Evolutionary conservation across 768 basidiomycete species (phyloP), one percentile per base, ranked within the genome.

Genomic region (Coprinopsis cinerea): DNA sequence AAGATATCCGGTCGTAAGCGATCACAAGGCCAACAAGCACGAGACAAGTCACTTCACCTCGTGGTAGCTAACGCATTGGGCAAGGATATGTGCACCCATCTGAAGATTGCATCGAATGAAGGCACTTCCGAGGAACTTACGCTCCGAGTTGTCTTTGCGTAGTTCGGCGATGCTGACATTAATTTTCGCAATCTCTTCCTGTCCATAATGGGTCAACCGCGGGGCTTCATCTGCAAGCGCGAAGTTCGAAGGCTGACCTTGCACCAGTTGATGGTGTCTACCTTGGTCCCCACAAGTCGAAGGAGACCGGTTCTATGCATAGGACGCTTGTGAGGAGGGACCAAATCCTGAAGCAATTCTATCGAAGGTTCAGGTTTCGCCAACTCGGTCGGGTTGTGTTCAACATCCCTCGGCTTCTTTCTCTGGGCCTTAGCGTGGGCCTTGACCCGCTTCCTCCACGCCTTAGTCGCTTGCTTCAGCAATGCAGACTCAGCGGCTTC

Each of bases 71-170:
- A 82, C 60, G 52, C 75, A 77, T 62, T 87, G 84, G 0, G 75
- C 73, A 11, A 85, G 74, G 51, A 88, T 78, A 61, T 86, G 84
- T 0, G 85, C 86, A 2, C 83, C 85, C 58, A 87, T 77, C 61
- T 87, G 85, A 43, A 82, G 70, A 60, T 86, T 81, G 65, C 83
- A 83, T 34, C 76, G 74, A 48, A 87, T 77, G 65, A 88, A 86
- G 0, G 71, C 77, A 51, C 74, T 73, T 4, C 78, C 79, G 27
- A 78, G 54, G 41, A 77, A 76, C 56, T 75, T 76, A 1, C 70
- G 71, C 49, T 73, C 63, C 6, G 61, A 53, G 15, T 73, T 59
- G 9, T 69, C 53, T 39, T 64, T 59, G 17, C 77, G 59, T 25
- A 59, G 61, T 7, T 70, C 65, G 6, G 73, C 64, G 44, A 88